These are phyloP conservation scores for Alloteropsis angusta DNA, from an alignment of 202 grass and related monocot genomes.

Conservation along the genomic window DNA sequence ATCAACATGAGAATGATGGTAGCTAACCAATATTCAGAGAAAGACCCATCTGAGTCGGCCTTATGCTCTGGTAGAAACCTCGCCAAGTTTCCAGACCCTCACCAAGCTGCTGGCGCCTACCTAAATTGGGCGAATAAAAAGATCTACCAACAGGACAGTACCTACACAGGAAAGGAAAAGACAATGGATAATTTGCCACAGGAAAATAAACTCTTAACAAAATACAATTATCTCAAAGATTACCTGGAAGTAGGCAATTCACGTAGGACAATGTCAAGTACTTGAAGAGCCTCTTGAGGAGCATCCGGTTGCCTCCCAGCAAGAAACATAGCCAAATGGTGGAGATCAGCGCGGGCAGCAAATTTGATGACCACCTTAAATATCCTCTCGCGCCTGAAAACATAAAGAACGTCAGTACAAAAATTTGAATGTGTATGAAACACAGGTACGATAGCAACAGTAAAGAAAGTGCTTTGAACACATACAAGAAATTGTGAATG, in stretches of 20 bases:
- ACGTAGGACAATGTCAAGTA: slow-evolving; percentile 87
- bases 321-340: slow-evolving; percentile 91
- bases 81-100: slow-evolving; percentile 91
- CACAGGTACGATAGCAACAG: background rate
- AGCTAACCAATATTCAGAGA: slow-evolving; percentile 91
- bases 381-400: slow-evolving; percentile 55
- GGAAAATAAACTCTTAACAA: slow-evolving; percentile 9
- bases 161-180: slow-evolving; percentile 27
- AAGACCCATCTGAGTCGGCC: slow-evolving; percentile 89
- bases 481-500: background rate
- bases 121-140: slow-evolving; percentile 89
- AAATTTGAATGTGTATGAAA: background rate
- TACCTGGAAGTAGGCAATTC: slow-evolving; percentile 85
- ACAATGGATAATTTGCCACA: background rate
- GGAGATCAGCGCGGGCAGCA: slow-evolving; percentile 84
- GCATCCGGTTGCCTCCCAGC: slow-evolving; percentile 83
- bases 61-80: slow-evolving; percentile 96
- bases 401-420: slow-evolving; percentile 14
- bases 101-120: slow-evolving; percentile 70
- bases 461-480: background rate
- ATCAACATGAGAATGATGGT: background rate
- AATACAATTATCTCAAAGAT: background rate
- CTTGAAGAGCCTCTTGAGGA: slow-evolving; percentile 93
- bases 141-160: slow-evolving; percentile 78
- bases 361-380: slow-evolving; percentile 90